These are phyloP conservation scores for Moelleriella libera DNA, from an alignment of 2,329 filamentous ascomycete species.

Conservation along the genomic window DNA sequence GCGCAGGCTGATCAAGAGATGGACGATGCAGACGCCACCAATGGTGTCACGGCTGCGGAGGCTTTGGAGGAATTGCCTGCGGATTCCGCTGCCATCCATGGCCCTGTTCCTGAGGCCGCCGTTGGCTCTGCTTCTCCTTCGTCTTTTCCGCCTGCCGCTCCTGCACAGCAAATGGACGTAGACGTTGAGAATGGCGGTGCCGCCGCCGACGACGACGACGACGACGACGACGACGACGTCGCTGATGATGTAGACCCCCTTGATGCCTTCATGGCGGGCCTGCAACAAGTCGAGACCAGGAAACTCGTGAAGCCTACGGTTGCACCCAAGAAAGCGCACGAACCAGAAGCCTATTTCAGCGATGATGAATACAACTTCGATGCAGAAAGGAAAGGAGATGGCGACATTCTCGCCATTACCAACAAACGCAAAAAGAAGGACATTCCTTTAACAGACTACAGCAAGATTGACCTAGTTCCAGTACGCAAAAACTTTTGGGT, in stretches of 20 bases:
- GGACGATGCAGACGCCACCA: slow-evolving; percentile 10
- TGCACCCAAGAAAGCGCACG: slow-evolving; percentile 40
- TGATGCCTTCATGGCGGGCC: slow-evolving; percentile 88
- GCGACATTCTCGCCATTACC: slow-evolving; percentile 38
- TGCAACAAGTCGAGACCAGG: slow-evolving; percentile 39
- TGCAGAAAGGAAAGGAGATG: slow-evolving; percentile 30
- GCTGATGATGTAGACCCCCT: slow-evolving; percentile 73
- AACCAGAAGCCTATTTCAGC: slow-evolving; percentile 76
- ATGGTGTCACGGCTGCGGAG: slow-evolving; percentile 5
- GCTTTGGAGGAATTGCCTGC: slow-evolving; percentile 1
- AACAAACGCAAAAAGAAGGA: slow-evolving; percentile 84
- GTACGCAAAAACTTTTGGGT: slow-evolving; percentile 94
- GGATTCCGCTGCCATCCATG: slow-evolving; percentile 1
- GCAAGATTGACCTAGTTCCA: slow-evolving; percentile 69
- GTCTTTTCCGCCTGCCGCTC: background rate
- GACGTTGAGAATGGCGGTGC: slow-evolving; percentile 24
- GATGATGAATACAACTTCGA: slow-evolving; percentile 59
- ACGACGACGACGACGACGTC: slow-evolving; percentile 35
- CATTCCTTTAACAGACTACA: slow-evolving; percentile 75
- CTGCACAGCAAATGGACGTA: slow-evolving; percentile 38
- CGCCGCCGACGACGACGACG: slow-evolving; percentile 46
- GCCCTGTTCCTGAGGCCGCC: background rate
- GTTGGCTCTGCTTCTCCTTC: background rate
- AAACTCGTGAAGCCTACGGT: slow-evolving; percentile 14
- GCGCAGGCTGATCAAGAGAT: slow-evolving; percentile 9